Evolutionary conservation across 331 rosid genomes (phyloP), one percentile per base, ranked within the genome.

Genomic region (Quercus lobata): DNA sequence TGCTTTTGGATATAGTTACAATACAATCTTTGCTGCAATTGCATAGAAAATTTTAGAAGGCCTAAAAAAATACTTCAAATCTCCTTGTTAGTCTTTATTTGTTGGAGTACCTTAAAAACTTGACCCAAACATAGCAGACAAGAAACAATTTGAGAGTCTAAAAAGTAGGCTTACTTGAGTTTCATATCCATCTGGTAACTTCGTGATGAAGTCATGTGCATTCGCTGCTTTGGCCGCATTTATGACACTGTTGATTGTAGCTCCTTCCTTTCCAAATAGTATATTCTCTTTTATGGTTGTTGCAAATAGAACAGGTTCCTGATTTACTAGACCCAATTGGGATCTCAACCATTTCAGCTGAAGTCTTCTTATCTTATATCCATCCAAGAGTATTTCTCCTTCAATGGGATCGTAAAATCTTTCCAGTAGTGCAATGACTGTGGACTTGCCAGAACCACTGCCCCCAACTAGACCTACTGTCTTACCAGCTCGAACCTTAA

Each of bases 281-380:
- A 95, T 91, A 78, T 91, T 91, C 75, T 95, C 96, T 78, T 86
- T 88, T 68, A 95, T 89, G 69, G 97, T 84, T 73, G 98, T 95
- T 75, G 98, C 97, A 76, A 92, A 95, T 65, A 95, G 97, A 82
- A 92, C 94, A 68, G 97, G 97, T 77, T 95, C 98, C 82, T 95
- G 97, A 75, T 91, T 92, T 63, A 95, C 97, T 24, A 92, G 77
- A 34, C 97, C 97, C 60, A 95, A 71, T 66, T 95, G 92, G 78
- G 97, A 95, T 85, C 98, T 87, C 86, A 89, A 55, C 97, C 98
- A 95, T 88, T 95, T 95, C 69, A 91, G 82, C 63, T 91, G 92
- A 82, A 95, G 90, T 69, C 84, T 91, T 46, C 80, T 86, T 81
- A 82, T 92, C 80, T 88, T 88, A 84, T 87, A 90, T 76, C 91